Base-by-base conservation (phyloP, 1,284 basidiomycete genomes). In the Apiotrichum gracile region DNA sequence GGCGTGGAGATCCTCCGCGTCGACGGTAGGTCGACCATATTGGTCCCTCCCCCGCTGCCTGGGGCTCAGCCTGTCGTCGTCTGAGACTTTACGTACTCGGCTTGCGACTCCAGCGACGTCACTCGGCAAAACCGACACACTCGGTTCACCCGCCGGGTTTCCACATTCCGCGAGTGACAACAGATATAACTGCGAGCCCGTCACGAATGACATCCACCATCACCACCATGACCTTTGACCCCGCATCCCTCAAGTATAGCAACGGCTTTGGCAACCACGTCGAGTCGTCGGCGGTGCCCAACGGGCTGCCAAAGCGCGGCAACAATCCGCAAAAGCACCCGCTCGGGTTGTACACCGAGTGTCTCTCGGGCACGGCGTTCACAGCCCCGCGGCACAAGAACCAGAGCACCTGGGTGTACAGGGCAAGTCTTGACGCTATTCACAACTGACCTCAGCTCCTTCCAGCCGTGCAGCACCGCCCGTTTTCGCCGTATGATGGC, bases 281-380 rank as follows among this genome's bases (percentile, higher is more conserved):
- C 52, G 27, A 39, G 34, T 58, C 56, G 34, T 52, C 54, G 49
- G 47, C 52, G 5, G 40, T 54, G 10, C 56, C 56, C 46, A 33
- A 50, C 47, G 47, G 77, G 2, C 77, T 86, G 0, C 79, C 79
- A 1, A 55, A 76, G 27, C 81, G 72, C 0, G 83, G 84, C 68
- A 84, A 85, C 64, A 80, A 72, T 51, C 84, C 84, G 0, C 84
- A 85, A 69, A 81, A 80, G 62, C 75, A 73, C 66, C 81, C 81
- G 60, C 83, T 83, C 64, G 82, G 80, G 48, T 72, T 85, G 12
- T 85, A 85, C 61, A 77, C 79, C 4, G 83, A 85, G 66, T 76
- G 76, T 52, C 81, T 83, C 54, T 55, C 81, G 22, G 83, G 82
- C 8, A 77, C 82, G 0, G 80, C 83, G 1, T 85, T 85, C 65